A percentile compares a stretch with the other conserved stretches of the same genome.
These are phyloP conservation scores for Pinus albicaulis DNA, from an alignment of 75 land plant species.

Conservation along the genomic window DNA sequence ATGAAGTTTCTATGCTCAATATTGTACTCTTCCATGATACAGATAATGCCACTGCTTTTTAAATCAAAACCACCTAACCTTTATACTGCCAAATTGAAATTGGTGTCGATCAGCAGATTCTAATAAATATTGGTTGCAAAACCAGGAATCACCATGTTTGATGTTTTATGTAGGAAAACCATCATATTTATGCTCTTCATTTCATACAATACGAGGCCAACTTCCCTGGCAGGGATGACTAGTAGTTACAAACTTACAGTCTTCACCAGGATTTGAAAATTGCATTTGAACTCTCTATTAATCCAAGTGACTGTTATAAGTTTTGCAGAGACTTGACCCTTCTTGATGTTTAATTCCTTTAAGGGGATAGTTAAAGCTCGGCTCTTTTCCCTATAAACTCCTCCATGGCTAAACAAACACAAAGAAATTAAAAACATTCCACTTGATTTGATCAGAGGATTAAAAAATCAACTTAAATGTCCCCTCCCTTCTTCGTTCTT, in stretches of 20 bases:
- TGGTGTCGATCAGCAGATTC: background rate
- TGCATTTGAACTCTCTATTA: background rate
- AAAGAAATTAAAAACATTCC: background rate
- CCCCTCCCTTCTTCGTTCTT: background rate
- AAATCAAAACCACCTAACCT: too few relatives aligned
- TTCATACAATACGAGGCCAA: background rate
- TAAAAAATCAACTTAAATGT: background rate
- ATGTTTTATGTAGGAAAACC: background rate
- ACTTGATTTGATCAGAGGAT: background rate
- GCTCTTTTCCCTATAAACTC: background rate
- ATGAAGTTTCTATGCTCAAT: too few relatives aligned
- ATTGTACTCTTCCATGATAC: too few relatives aligned
- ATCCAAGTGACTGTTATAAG: background rate
- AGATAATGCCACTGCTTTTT: too few relatives aligned
- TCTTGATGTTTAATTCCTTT: background rate
- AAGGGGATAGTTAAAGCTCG: background rate
- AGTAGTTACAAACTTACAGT: background rate
- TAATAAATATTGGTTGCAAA: background rate
- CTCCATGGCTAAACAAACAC: background rate
- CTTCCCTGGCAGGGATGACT: background rate
- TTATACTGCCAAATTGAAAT: background rate
- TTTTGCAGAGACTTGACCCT: background rate
- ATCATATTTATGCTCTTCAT: too few relatives aligned
- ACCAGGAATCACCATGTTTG: background rate
- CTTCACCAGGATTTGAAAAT: background rate